Base-by-base conservation (phyloP, 495 filamentous ascomycete species). In the Entonaema liquescens region DNA sequence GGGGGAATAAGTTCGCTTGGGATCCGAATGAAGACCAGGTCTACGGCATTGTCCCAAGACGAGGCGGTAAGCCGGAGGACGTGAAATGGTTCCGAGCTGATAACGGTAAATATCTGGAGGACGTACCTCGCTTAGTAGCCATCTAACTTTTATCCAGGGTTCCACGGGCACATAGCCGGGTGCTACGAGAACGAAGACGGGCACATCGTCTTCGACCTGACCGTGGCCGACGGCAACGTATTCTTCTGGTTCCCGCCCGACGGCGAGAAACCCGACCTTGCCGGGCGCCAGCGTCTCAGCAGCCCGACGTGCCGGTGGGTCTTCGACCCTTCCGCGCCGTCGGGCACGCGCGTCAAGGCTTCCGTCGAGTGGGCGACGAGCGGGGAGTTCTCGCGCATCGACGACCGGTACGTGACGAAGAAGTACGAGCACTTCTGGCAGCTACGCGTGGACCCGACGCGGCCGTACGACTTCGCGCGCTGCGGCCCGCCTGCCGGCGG, bases 371-470 rank as follows among this genome's bases (percentile, higher is more conserved):
- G 84, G 72, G 72, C 75, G 2, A 82, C 81, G 5, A 84, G 81
- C 57, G 85, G 86, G 21, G 87, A 89, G 72, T 89, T 89, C 80
- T 86, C 83, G 7, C 82, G 87, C 23, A 87, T 89, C 64, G 87
- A 89, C 68, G 87, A 89, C 62, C 82, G 87, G 1, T 83, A 80
- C 42, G 77, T 83, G 3, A 84, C 83, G 17, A 82, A 83, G 61
- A 75, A 75, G 5, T 87, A 89, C 71, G 72, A 77, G 8, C 86
- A 88, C 74, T 86, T 86, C 76, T 89, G 82, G 80, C 83, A 86
- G 59, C 74, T 83, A 0, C 74, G 80, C 21, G 81, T 86, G 35
- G 82, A 87, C 57, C 79, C 81, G 0, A 71, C 65, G 2, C 76
- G 67, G 29, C 80, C 79, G 2, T 86, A 85, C 52, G 81, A 87